Base-by-base conservation (phyloP, 306 rosid genomes). In the Clitoria ternatea region DNA sequence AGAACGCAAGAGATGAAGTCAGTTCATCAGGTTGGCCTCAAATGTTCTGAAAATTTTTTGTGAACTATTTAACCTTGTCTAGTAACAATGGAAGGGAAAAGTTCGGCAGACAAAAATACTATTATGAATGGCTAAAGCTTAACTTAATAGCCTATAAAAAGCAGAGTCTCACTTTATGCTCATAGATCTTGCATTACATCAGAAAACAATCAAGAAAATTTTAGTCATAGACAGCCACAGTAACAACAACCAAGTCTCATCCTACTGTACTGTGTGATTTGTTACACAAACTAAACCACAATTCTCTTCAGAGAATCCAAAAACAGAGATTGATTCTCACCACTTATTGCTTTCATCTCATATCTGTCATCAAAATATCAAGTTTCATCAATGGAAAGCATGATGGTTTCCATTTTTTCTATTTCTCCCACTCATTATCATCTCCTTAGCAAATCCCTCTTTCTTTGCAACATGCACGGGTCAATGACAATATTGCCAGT, bases 271-370 rank as follows among this genome's bases (percentile, higher is more conserved):
- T n/a, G n/a, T 54, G 61, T 36, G 20, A 54, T 2, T 7, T 26
- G 43, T 30, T 30, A 57, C 17, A 69, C 14, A 10, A 15, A 29
- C 57, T 35, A 43, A 11, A 29, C 23, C 7, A 44, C 30, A 53
- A 33, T 35, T 50, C 27, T 44, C 20, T 57, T 59, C 27, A 71
- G 11, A 44, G 52, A 72, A 59, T 32, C 37, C 29, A 59, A 42
- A 29, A 12, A 39, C 33, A 32, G 35, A 13, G 61, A 61, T 65
- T 20, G 18, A 65, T 33, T 44, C 59, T 44, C 22, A 27, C 24
- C 73, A 61, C 61, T 33, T 68, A 55, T 61, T 43, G 19, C 69
- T 56, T 77, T 56, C 17, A 23, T 60, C 42, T 39, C 48, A n/a
- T 26, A 52, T 60, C 64, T 44, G 22, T 71, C 63, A 35, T 37